Percentiles rank a stretch among this genome's conserved stretches.
Evolutionary conservation across 441 rosid genomes (phyloP).

Genomic region (Viola pubescens): DNA sequence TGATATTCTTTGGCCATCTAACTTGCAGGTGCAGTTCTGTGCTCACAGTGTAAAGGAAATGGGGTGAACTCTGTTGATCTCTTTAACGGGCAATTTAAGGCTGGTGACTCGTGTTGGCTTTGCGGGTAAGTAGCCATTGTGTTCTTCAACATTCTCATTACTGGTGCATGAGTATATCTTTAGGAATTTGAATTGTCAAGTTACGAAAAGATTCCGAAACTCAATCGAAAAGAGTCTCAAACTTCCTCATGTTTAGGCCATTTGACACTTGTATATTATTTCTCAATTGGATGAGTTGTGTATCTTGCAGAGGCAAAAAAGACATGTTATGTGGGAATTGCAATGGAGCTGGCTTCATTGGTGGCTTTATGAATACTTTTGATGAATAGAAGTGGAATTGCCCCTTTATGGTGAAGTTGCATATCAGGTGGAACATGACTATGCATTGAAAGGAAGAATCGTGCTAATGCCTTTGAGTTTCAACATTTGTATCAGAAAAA

Average conservation of each 20-base stretch:
- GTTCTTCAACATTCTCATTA: background rate
- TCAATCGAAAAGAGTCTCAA: background rate
- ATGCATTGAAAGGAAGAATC: no score
- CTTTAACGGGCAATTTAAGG: conserved; percentile 46
- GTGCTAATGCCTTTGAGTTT: no score
- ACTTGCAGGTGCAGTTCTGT: conserved; percentile 37
- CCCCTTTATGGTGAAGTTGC: no score
- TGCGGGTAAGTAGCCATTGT: conserved; percentile 33
- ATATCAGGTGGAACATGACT: no score
- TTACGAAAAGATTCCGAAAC: background rate
- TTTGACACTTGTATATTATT: background rate
- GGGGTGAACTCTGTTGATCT: conserved; percentile 47
- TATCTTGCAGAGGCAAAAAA: conserved; percentile 40
- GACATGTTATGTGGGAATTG: conserved; percentile 48
- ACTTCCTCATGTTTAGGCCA: background rate
- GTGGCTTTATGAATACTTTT: conserved; percentile 54
- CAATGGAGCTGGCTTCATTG: conserved; percentile 61
- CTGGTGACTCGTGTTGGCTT: conserved; percentile 61
- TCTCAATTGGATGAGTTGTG: background rate
- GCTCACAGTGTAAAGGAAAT: conserved; percentile 53
- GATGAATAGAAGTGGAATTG: conserved; percentile 31
- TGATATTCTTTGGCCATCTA: background rate
- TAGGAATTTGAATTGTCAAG: no score
- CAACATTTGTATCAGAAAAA: no score
- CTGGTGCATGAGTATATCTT: no score